A percentile compares a stretch with the other conserved stretches of the same genome.
phyloP scores from a whole-genome alignment of 345 rosid species.

The Rhizophora apiculata region DNA sequence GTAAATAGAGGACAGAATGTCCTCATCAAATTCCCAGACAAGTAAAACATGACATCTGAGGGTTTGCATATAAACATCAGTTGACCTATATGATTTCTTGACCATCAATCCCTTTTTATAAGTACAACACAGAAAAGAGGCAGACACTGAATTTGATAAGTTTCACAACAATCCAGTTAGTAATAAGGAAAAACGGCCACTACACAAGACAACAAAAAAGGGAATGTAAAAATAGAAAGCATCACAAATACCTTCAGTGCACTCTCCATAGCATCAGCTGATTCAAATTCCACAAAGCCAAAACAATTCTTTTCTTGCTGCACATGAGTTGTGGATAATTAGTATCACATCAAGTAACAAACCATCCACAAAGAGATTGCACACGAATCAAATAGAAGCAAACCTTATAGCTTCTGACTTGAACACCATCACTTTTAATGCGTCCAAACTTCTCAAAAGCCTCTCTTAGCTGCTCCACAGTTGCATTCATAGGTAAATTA shows the following conservation, averaged over 20 bases:
- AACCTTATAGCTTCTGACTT: slow-evolving; percentile 69
- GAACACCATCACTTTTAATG: slow-evolving; percentile 52
- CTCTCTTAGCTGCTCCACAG: slow-evolving; percentile 39
- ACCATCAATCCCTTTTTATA: too few species aligned
- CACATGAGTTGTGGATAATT: slow-evolving; percentile 8
- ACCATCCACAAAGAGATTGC: neutral
- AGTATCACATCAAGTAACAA: slow-evolving; percentile 5
- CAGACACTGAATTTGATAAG: neutral
- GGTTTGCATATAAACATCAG: too few species aligned
- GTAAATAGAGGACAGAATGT: neutral
- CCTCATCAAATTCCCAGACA: neutral
- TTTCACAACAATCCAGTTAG: neutral
- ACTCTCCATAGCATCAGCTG: slow-evolving; percentile 53
- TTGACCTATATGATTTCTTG: too few species aligned
- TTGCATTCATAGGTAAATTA: slow-evolving; percentile 58
- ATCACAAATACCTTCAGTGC: slow-evolving; percentile 55
- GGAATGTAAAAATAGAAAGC: neutral
- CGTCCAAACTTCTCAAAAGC: slow-evolving; percentile 47
- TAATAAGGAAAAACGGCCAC: neutral
- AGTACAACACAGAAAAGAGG: too few species aligned
- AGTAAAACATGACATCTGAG: too few species aligned
- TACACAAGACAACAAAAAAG: neutral
- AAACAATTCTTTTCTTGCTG: slow-evolving; percentile 55
- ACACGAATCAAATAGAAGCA: neutral
- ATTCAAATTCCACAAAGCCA: slow-evolving; percentile 79